These are phyloP conservation scores for Sporothrix phasma DNA, from an alignment of 2,329 filamentous ascomycete species.

Conservation along the genomic window DNA sequence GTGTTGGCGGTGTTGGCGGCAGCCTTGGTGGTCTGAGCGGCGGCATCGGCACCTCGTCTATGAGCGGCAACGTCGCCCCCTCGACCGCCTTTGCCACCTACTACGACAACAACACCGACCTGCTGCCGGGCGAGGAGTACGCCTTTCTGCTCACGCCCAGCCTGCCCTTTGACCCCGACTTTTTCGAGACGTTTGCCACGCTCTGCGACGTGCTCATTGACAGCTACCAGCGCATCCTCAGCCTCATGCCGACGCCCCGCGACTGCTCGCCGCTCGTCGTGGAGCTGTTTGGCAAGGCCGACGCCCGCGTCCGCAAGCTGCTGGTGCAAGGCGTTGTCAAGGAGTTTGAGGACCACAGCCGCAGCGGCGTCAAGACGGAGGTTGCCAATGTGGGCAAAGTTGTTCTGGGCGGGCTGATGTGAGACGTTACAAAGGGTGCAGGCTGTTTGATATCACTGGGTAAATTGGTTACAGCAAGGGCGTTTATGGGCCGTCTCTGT, in stretches of 20 bases:
- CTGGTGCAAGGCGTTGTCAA: constrained; percentile 78
- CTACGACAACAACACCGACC: constrained; percentile 53
- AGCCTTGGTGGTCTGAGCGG: constrained; percentile 20
- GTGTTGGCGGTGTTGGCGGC: not conserved
- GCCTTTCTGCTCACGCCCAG: constrained; percentile 80
- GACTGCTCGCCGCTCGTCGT: constrained; percentile 61
- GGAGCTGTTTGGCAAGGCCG: constrained; percentile 84
- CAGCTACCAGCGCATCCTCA: constrained; percentile 70
- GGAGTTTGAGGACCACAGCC: constrained; percentile 84
- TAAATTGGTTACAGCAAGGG: not conserved
- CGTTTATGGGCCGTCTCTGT: not conserved
- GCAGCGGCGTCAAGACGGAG: constrained; percentile 65
- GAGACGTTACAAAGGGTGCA: not conserved
- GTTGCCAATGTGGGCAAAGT: constrained; percentile 79
- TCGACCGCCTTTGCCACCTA: constrained; percentile 27
- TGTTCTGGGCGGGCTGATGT: constrained; percentile 78
- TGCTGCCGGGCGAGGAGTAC: constrained; percentile 78
- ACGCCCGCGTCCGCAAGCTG: constrained; percentile 76
- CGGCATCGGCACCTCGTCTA: constrained; percentile 19
- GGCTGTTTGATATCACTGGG: not conserved
- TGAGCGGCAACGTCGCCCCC: constrained; percentile 20
- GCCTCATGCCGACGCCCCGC: constrained; percentile 63
- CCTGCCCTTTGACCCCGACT: constrained; percentile 92
- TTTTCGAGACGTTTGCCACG: constrained; percentile 91
- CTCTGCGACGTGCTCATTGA: constrained; percentile 93